Evolutionary conservation across 1,284 basidiomycete species (phyloP), one percentile per base, ranked within the genome.

Genomic region (Ustilago loliicola): DNA sequence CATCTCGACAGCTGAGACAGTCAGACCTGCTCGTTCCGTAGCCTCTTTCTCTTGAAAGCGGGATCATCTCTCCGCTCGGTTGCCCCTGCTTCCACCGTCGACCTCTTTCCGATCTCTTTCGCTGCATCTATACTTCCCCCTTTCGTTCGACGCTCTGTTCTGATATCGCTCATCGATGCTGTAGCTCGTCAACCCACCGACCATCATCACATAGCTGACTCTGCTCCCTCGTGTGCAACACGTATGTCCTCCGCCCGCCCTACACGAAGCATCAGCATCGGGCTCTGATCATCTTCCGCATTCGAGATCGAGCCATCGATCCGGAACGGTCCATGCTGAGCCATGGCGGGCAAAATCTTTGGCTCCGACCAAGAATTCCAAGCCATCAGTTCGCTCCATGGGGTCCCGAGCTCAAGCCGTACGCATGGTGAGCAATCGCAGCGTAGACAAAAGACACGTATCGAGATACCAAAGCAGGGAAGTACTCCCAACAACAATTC

Each of bases 381-480:
- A 36, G 8, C 30, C 2, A 11, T 60, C 30, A 32, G 21, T 13
- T 15, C 30, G n/a, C n/a, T 70, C 1, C 61, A 63, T 54, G 67
- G 67, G 15, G 30, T 63, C 11, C 48, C 48, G 13, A 32, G 51
- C n/a, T 54, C 60, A 47, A 38, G 21, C 10, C 60, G 30, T 13
- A 25, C 9, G 13, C 36, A 51, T 7, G 36, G 38, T 21, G 25
- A 27, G 15, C 32, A 0, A 17, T 29, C 19, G 10, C n/a, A 32
- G 17, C 15, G 3, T 30, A 36, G 53, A 38, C 29, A 13, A 9
- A 17, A 5, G 8, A 64, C 52, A 40, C 57, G 8, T 10, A 69
- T 70, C 34, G 34, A 60, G 17, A n/a, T 64, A 6, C 67, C 67
- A 7, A n/a, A 25, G 29, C 7, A 55, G 4, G 67, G 67, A 19